A percentile compares a stretch with the other conserved stretches of the same genome.
These are phyloP conservation scores for Penicillium glabrum DNA, from an alignment of 2,329 filamentous ascomycete species.

Conservation along the genomic window DNA sequence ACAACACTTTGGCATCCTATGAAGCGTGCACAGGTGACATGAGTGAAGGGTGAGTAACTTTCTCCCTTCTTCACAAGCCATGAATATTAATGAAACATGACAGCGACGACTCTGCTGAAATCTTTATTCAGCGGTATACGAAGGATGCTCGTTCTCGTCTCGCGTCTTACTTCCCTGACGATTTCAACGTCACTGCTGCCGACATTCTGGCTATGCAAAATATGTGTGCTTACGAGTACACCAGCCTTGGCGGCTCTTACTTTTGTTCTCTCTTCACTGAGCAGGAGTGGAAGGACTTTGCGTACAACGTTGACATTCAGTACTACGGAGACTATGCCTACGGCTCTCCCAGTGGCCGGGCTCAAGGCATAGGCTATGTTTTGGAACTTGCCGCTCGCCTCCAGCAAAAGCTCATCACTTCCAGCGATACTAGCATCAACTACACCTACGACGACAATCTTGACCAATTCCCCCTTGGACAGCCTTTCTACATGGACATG, in stretches of 20 bases:
- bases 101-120: conserved; percentile 31
- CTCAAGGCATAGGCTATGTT: conserved; percentile 56
- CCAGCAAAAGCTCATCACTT: conserved; percentile 47
- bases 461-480: conserved; percentile 48
- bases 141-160: conserved; percentile 47
- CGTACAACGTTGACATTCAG: conserved; percentile 54
- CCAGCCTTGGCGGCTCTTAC: conserved; percentile 50
- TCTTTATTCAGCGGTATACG: conserved; percentile 50
- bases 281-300: conserved; percentile 58
- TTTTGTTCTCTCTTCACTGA: conserved; percentile 57
- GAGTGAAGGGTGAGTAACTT: background rate
- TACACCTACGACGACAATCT: conserved; percentile 49
- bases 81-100: background rate
- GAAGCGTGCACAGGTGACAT: conserved; percentile 49
- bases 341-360: conserved; percentile 53
- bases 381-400: conserved; percentile 54
- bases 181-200: conserved; percentile 50
- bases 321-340: conserved; percentile 50
- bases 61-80: background rate
- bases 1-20: conserved; percentile 56
- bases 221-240: conserved; percentile 57
- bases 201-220: conserved; percentile 55
- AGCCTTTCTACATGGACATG: conserved; percentile 55
- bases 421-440: conserved; percentile 55
- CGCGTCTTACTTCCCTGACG: conserved; percentile 47